Base-by-base conservation (phyloP, 257 asterid genomes). In the Nicotiana undulata region DNA sequence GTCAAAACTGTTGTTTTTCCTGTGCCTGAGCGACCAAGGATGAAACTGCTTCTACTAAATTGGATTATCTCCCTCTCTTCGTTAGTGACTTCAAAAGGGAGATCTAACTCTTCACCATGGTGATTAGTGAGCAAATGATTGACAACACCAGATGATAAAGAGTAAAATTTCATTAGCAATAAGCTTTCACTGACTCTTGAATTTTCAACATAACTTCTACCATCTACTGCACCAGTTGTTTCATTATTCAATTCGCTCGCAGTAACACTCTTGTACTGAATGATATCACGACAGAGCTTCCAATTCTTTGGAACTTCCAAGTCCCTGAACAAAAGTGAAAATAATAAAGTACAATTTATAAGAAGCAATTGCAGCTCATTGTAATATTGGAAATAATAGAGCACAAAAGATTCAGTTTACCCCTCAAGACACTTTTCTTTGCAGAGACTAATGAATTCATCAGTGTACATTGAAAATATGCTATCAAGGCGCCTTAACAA, bases 1-100 rank as follows among this genome's bases (percentile, higher is more conserved):
- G 94, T 88, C 87, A 92, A 83, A 12, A 92, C 84, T 32, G 94
- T 91, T 0, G 97, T 91, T 85, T 91, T 92, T 11, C 95, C 95
- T 1, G 97, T 91, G 55, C 97, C 97, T 6, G 97, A 91, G 74
- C 97, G 83, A 7, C 97, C 97, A 15, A 91, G 74, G 63, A 92
- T 87, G 64, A 92, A 92, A 76, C 94, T 86, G 77, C 88, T 93
- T 83, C 81, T 66, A 20, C 86, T 76, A 67, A 85, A 93, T 20
- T 75, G 59, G 77, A 93, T 89, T 56, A 89, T 86, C 83, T 86
- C 90, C 44, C 84, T 81, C 85, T 92, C 95, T 82, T 91, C 90
- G 31, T 91, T 88, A 20, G 92, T 92, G 63, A 92, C 94, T 84
- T 92, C 97, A 83, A 92, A 92, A 0, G 95, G 97, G 20, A 89